These are phyloP conservation scores for Discostella stelligera DNA, from an alignment of 352 stramenopile genomes.

Conservation along the genomic window DNA sequence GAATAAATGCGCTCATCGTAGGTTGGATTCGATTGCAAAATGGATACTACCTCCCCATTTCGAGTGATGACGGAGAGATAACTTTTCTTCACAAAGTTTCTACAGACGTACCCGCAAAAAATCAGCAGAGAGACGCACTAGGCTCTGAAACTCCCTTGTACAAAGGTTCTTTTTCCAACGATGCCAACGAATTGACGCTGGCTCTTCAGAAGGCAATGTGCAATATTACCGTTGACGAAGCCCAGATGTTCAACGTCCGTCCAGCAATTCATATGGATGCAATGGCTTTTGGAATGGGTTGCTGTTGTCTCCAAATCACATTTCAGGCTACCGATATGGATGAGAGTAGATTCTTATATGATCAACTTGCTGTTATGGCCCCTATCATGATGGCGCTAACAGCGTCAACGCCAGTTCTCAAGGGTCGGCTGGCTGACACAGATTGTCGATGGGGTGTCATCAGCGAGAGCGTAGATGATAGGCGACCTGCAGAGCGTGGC, in stretches of 20 bases:
- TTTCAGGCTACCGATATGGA: constrained; percentile 97
- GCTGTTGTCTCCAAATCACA: constrained; percentile 99
- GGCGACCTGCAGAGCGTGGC: constrained; percentile 84
- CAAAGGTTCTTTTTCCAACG: constrained; percentile 37
- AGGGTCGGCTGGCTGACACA: constrained; percentile 87
- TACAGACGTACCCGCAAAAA: constrained; percentile 60
- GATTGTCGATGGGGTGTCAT: constrained; percentile 92
- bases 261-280: constrained; percentile 97
- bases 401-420: constrained; percentile 96
- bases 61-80: constrained; percentile 73
- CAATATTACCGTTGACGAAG: constrained; percentile 15
- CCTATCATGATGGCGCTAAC: constrained; percentile 98
- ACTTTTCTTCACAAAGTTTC: constrained; percentile 75
- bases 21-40: constrained; percentile 81
- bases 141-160: constrained; percentile 81
- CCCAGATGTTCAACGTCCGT: constrained; percentile 48
- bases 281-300: constrained; percentile 99
- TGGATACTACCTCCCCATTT: constrained; percentile 85
- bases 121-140: constrained; percentile 80
- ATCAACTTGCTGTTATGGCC: constrained; percentile 97
- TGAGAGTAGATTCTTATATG: constrained; percentile 98
- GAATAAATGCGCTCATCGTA: constrained; percentile 17
- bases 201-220: constrained; percentile 30
- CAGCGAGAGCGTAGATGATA: constrained; percentile 95
- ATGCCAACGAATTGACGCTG: constrained; percentile 9